Conservation (phyloP, 208 protist genomes). For the Balamuthia mandrillaris region DNA sequence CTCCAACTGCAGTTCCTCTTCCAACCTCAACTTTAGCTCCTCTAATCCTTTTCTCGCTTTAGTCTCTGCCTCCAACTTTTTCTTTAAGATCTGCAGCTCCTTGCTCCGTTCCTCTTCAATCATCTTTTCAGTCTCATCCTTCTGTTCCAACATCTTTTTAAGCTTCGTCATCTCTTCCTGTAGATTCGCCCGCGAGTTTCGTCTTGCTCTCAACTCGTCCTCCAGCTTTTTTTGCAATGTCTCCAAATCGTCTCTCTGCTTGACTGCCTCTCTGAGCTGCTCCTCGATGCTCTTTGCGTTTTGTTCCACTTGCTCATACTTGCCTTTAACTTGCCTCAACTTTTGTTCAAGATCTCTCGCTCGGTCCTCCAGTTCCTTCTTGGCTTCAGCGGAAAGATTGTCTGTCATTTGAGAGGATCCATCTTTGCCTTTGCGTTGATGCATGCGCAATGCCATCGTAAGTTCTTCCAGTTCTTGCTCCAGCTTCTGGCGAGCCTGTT, state of each 20-base stretch:
- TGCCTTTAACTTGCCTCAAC: too few relatives aligned
- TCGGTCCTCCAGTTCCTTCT: too few relatives aligned
- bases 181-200: neutral
- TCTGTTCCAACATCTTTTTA: neutral
- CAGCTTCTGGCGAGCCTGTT: neutral
- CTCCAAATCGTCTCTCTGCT: constrained; percentile 13
- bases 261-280: constrained; percentile 9
- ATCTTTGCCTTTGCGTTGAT: too few relatives aligned
- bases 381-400: too few relatives aligned
- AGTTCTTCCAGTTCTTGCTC: constrained; percentile 26
- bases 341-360: too few relatives aligned
- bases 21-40: neutral
- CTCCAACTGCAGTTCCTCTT: constrained; percentile 24
- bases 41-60: constrained; percentile 14
- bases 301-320: constrained; percentile 23
- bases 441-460: too few relatives aligned
- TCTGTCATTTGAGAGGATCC: too few relatives aligned
- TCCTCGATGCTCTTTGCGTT: constrained; percentile 1
- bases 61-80: neutral
- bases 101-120: neutral
- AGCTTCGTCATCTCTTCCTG: neutral
- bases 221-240: constrained; percentile 28
- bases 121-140: constrained; percentile 2
- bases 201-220: neutral
- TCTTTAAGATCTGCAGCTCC: neutral